Conservation (phyloP, 1,284 basidiomycete genomes). For the Leccinum fallax region DNA sequence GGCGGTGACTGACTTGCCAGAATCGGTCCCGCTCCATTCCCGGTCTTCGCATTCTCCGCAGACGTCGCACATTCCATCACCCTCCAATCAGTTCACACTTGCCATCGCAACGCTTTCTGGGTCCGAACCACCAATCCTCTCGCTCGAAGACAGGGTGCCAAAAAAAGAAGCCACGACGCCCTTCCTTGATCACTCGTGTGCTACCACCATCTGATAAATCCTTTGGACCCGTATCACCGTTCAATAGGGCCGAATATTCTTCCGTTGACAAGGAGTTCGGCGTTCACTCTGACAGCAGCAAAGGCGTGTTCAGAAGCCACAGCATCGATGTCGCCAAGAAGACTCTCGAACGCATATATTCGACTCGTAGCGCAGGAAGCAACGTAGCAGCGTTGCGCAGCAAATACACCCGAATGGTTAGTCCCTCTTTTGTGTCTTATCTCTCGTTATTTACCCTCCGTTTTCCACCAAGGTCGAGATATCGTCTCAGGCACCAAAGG, state of each 20-base stretch:
- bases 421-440: constrained; percentile 27
- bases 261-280: constrained; percentile 31
- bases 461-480: constrained; percentile 45
- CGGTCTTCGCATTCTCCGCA: constrained; percentile 7
- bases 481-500: constrained; percentile 57
- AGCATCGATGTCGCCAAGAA: constrained; percentile 35
- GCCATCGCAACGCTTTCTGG: not conserved
- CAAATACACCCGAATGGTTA: constrained; percentile 58
- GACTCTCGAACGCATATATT: constrained; percentile 48
- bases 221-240: constrained; percentile 22
- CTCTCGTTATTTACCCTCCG: constrained; percentile 7
- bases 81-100: constrained; percentile 3
- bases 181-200: constrained; percentile 23
- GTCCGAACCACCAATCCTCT: not conserved
- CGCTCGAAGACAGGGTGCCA: not conserved
- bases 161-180: constrained; percentile 19
- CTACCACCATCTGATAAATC: constrained; percentile 20
- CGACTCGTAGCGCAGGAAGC: constrained; percentile 54
- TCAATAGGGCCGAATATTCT: constrained; percentile 19
- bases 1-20: constrained; percentile 7
- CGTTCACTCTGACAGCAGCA: constrained; percentile 23
- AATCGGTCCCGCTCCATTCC: constrained; percentile 4
- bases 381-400: constrained; percentile 70
- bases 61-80: constrained; percentile 7
- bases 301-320: constrained; percentile 25